Evolutionary conservation across 768 basidiomycete genomes (phyloP).

Genomic region (Russula dissimulans): DNA sequence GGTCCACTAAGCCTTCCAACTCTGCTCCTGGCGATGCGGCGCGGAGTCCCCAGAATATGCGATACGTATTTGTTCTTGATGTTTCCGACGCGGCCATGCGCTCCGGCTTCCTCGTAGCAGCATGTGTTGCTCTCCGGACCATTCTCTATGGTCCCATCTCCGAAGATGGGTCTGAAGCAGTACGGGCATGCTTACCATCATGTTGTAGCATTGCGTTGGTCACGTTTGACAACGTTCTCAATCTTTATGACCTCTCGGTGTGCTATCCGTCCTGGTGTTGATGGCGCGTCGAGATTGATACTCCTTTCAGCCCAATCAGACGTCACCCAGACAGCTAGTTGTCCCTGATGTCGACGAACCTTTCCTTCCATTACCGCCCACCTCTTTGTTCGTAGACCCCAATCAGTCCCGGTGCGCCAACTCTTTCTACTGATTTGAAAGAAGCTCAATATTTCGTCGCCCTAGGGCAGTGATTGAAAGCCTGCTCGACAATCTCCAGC

Average conservation of each 20-base stretch:
- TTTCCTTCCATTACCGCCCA: conserved; percentile 60
- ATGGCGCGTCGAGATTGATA: neutral
- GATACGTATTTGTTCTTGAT: conserved; percentile 83
- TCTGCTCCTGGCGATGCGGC: conserved; percentile 35
- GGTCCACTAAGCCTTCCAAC: conserved; percentile 45
- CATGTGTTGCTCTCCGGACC: conserved; percentile 52
- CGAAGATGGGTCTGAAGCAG: conserved; percentile 33
- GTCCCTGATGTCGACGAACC: conserved; percentile 89
- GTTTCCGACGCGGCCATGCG: conserved; percentile 59
- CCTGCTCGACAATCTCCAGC: conserved; percentile 56
- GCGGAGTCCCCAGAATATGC: conserved; percentile 54
- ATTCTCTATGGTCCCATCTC: conserved; percentile 51
- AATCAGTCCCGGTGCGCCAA: conserved; percentile 48
- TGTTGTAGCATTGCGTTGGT: conserved; percentile 62
- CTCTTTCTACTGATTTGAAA: neutral
- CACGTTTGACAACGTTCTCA: conserved; percentile 70
- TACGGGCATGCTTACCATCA: conserved; percentile 41
- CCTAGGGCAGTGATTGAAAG: conserved; percentile 53
- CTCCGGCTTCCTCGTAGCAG: conserved; percentile 60
- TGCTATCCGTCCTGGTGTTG: conserved; percentile 25
- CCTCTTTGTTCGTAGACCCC: conserved; percentile 72
- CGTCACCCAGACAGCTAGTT: conserved; percentile 49
- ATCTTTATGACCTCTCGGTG: conserved; percentile 87
- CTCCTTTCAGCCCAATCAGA: conserved; percentile 24
- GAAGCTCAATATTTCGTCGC: conserved; percentile 6